Evolutionary conservation across 1,284 basidiomycete genomes (phyloP).

Genomic region (Boletus sp.): DNA sequence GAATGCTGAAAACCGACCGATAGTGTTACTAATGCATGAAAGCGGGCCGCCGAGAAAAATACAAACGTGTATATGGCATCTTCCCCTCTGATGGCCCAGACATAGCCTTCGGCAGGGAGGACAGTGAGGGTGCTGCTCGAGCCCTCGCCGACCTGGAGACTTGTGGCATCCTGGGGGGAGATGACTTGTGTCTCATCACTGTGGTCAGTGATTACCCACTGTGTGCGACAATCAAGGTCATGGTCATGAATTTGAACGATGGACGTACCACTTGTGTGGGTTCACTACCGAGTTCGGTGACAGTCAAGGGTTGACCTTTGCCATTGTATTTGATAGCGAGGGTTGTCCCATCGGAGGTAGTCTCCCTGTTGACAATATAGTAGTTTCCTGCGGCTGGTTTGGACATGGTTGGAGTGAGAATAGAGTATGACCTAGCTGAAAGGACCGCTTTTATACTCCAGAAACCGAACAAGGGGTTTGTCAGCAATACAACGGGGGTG

Average conservation of each 20-base stretch:
- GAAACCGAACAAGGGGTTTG: neutral
- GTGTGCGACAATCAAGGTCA: neutral
- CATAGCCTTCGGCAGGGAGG: neutral
- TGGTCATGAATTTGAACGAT: neutral
- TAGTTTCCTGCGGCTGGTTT: neutral
- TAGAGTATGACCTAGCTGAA: neutral
- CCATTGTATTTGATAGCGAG: neutral
- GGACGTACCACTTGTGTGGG: neutral
- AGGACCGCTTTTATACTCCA: neutral
- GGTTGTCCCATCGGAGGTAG: neutral
- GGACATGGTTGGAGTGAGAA: neutral
- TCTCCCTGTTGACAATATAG: neutral
- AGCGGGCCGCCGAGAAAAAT: neutral
- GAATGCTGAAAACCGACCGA: neutral
- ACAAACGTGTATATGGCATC: neutral
- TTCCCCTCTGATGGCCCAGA: neutral
- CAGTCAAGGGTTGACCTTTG: neutral
- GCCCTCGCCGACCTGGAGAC: neutral
- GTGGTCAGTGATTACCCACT: neutral
- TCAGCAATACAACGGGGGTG: neutral
- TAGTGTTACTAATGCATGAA: neutral
- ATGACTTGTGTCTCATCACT: neutral
- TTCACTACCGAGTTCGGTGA: neutral
- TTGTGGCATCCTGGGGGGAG: neutral
- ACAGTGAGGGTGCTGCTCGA: neutral